Evolutionary conservation across 1,284 basidiomycete species (phyloP), one percentile per base, ranked within the genome.

Genomic region (Tilletia walkeri): DNA sequence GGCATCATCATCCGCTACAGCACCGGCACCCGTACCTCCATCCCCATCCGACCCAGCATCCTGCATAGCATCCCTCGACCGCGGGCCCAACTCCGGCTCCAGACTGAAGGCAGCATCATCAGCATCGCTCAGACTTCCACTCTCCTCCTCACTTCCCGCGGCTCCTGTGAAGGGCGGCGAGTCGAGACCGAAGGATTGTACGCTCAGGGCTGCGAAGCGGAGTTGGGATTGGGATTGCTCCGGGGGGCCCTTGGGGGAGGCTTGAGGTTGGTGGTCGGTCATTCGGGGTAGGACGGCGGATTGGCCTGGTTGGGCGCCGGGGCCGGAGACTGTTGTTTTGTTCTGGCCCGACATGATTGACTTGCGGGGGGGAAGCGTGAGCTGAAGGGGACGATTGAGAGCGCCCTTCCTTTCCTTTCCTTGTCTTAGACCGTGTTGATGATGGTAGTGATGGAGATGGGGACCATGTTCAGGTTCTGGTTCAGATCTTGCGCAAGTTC

Each of bases 121-220:
- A 5, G 70, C 72, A 68, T 73, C 72, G 36, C 59, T 63, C 34
- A 63, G 36, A 38, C 59, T 39, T 18, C 45, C 61, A 34, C 45
- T 48, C 18, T 65, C 61, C 12, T 10, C 50, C 12, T 30, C 65
- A 71, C 73, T 72, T 76, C 70, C 54, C 73, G 71, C 4, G 76
- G 76, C 6, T 78, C 82, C 82, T 0, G 80, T 83, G 70, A 83
- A 83, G 5, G 82, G 82, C 34, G 82, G 82, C 63, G 76, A 78
- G 70, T 83, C 82, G 24, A 83, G 78, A 48, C 78, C 77, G 69
- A 82, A 83, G 70, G 81, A 82, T 41, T 83, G 76, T 1, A 77
- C 76, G 36, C 74, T 78, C 3, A 83, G 77, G 18, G 82, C 80
- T 30, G 79, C 76, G 49, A 80, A 80, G 47, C 79, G 78, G 70